These are phyloP conservation scores for Ceratocystis ficicola DNA, from an alignment of 2,329 filamentous ascomycete species.

Conservation along the genomic window DNA sequence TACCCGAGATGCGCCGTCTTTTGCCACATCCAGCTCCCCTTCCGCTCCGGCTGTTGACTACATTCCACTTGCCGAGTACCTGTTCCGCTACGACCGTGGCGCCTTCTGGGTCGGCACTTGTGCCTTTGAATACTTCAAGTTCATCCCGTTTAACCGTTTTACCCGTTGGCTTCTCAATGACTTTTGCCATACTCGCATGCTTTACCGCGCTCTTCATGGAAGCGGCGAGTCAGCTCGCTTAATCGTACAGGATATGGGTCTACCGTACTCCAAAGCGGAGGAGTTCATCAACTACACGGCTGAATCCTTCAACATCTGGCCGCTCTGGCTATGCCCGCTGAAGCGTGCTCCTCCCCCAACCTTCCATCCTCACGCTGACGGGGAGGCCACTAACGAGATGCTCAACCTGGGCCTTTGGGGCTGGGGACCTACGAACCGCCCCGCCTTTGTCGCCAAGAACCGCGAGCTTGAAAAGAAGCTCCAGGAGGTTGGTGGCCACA, in stretches of 20 bases:
- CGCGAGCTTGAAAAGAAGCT: slow-evolving; percentile 59
- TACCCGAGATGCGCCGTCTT: slow-evolving; percentile 27
- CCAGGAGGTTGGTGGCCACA: slow-evolving; percentile 58
- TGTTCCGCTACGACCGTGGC: slow-evolving; percentile 65
- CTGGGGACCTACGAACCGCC: slow-evolving; percentile 47
- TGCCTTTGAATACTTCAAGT: slow-evolving; percentile 54
- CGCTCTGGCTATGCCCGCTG: slow-evolving; percentile 48
- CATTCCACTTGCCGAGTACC: slow-evolving; percentile 58
- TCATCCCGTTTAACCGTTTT: slow-evolving; percentile 51
- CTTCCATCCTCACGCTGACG: slow-evolving; percentile 40
- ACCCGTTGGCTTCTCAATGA: slow-evolving; percentile 59
- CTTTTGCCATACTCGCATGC: slow-evolving; percentile 61
- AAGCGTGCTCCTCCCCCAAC: slow-evolving; percentile 38
- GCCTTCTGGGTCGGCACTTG: slow-evolving; percentile 61
- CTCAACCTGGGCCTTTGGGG: slow-evolving; percentile 69
- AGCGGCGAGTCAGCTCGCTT: slow-evolving; percentile 52
- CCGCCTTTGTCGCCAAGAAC: slow-evolving; percentile 57
- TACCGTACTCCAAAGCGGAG: slow-evolving; percentile 42
- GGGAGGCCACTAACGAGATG: slow-evolving; percentile 30
- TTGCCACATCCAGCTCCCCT: slow-evolving; percentile 18
- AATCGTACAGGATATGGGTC: slow-evolving; percentile 55
- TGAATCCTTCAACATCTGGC: slow-evolving; percentile 43
- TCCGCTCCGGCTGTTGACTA: slow-evolving; percentile 36
- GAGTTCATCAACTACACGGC: slow-evolving; percentile 45
- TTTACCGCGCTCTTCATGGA: slow-evolving; percentile 59